Base-by-base conservation (phyloP, 306 rosid species). In the Rosa chinensis region DNA sequence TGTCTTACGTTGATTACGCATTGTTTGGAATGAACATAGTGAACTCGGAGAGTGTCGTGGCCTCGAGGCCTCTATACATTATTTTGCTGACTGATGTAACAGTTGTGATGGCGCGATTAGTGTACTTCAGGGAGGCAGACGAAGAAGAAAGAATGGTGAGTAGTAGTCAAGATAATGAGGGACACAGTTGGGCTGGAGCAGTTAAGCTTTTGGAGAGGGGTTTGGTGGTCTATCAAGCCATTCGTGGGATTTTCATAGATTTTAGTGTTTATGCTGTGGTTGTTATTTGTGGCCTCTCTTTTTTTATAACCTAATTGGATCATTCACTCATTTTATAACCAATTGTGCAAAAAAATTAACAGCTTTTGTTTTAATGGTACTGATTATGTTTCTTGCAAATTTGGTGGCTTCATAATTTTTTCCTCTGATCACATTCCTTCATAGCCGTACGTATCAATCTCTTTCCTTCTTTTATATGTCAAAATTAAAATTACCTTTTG, bases 151-250 rank as follows among this genome's bases (percentile, higher is more conserved):
- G 17, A 52, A 77, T 16, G 43, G 81, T 69, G 21, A 68, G 73
- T 55, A 72, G 47, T 61, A 40, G 70, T 23, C 77, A 58, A 42
- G 80, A 81, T 6, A 86, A 76, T 72, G 87, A 79, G 25, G 85
- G 82, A 4, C 88, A 77, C 0, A 86, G 73, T 68, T 92, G 97
- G 98, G 83, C 76, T 20, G 78, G 70, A 45, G 98, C 97, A 17
- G 93, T 90, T 0, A 90, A 80, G 84, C 82, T 94, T 39, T 50
- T 94, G 88, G 98, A 94, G 88, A 92, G 97, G 84, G 92, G 97
- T 43, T 85, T 92, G 90, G 96, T 87, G 3, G 87, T 81, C 8
- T 94, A 92, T 78, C 98, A 94, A 70, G 90, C 96, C 16, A 61
- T 92, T 76, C 86, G 91, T 58, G 97, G 92, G 16, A 10, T 89